phyloP scores from a whole-genome alignment of 352 stramenopile genomes.

The Globisporangium radiosum region DNA sequence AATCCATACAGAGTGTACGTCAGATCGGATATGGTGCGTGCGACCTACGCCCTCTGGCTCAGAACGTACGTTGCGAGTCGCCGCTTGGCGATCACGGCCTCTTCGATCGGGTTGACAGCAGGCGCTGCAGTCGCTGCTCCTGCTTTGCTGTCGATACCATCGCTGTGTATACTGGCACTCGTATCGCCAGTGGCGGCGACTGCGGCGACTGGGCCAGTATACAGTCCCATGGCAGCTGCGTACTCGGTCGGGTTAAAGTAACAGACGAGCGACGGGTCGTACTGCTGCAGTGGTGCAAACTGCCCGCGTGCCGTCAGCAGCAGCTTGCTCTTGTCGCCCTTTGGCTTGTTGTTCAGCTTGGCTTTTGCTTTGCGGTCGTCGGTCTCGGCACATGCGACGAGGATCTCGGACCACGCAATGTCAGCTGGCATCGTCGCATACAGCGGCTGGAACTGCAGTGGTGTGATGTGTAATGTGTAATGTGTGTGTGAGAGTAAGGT shows the following conservation, averaged over 20 bases:
- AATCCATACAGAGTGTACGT: too few relatives aligned
- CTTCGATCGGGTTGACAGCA: conserved; percentile 53
- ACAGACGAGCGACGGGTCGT: conserved; percentile 63
- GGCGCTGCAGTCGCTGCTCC: conserved; percentile 1
- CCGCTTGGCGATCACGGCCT: conserved; percentile 50
- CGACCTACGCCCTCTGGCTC: not conserved
- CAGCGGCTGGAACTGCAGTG: conserved; percentile 57
- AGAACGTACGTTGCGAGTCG: conserved; percentile 40
- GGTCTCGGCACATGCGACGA: conserved; percentile 39
- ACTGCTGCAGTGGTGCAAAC: conserved; percentile 31
- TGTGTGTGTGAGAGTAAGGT: too few relatives aligned
- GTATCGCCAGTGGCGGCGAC: not conserved
- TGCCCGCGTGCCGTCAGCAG: too few relatives aligned
- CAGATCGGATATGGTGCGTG: too few relatives aligned
- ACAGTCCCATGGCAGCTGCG: conserved; percentile 52
- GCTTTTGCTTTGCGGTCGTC: conserved; percentile 42
- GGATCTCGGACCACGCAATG: conserved; percentile 57
- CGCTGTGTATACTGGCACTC: conserved; percentile 1
- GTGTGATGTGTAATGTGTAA: too few relatives aligned
- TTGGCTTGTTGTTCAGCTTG: conserved; percentile 45
- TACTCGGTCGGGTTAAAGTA: conserved; percentile 82
- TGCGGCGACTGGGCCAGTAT: conserved; percentile 25
- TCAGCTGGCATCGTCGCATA: conserved; percentile 59
- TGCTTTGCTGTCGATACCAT: conserved; percentile 8
- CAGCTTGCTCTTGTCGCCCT: conserved; percentile 3